Conservation (phyloP, 306 rosid species). For the Vigna unguiculata region DNA sequence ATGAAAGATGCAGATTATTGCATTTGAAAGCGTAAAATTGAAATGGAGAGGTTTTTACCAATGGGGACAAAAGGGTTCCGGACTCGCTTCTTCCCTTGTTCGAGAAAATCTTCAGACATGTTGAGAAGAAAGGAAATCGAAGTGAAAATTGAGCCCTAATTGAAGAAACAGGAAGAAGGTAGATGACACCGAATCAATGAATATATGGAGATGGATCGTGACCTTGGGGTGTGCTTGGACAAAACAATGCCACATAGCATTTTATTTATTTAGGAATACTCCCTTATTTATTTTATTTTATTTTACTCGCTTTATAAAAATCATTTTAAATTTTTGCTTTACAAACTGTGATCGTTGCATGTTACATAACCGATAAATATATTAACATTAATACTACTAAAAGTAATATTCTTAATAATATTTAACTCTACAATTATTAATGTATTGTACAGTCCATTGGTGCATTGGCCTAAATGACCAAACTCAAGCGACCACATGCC, state of each 20-base stretch:
- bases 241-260: neutral
- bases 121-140: conserved; percentile 30
- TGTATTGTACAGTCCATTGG: no score
- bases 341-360: neutral
- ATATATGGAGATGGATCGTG: neutral
- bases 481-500: no score
- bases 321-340: neutral
- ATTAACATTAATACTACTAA: no score
- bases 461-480: no score
- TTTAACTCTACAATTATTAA: no score
- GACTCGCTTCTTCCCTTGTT: conserved; percentile 68
- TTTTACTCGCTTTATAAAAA: neutral
- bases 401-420: no score
- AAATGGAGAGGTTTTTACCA: conserved; percentile 52
- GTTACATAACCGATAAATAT: no score
- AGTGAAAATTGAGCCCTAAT: conserved; percentile 20
- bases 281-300: no score
- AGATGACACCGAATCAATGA: neutral
- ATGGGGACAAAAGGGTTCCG: conserved; percentile 88
- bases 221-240: neutral
- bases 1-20: neutral
- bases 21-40: conserved; percentile 6
- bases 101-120: conserved; percentile 70
- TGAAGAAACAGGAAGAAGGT: neutral
- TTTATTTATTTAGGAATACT: neutral